Conservation (phyloP, 2,329 filamentous ascomycete genomes). For the Dactylonectria estremocensis region DNA sequence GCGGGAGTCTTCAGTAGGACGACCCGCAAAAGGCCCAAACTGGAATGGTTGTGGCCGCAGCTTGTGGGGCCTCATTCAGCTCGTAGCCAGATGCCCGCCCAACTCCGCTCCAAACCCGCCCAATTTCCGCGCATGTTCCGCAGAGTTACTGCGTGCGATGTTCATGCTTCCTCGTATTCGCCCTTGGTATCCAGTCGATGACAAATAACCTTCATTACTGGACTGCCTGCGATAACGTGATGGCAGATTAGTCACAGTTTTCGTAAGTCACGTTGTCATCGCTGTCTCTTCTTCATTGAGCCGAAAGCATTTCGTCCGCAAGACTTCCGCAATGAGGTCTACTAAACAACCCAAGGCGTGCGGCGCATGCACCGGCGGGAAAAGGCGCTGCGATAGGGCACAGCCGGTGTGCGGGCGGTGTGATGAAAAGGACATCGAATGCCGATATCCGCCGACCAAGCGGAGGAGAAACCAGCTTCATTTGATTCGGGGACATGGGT, state of each 20-base stretch:
- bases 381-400: conserved; percentile 28
- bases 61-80: neutral
- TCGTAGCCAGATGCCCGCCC: neutral
- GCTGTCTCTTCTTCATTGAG: no score
- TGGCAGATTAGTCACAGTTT: neutral
- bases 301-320: neutral
- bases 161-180: neutral
- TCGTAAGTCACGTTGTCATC: neutral
- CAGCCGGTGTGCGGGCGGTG: conserved; percentile 27
- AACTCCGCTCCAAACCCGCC: conserved; percentile 7
- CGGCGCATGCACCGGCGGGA: conserved; percentile 28
- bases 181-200: neutral
- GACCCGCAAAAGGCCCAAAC: neutral
- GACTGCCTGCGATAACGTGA: neutral
- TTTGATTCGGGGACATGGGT: neutral
- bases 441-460: conserved; percentile 20
- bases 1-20: neutral
- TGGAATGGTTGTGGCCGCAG: neutral
- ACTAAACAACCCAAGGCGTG: conserved; percentile 23
- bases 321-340: conserved; percentile 3
- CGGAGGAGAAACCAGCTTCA: neutral
- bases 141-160: neutral
- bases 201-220: neutral
- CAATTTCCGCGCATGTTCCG: conserved; percentile 2
- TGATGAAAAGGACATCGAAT: conserved; percentile 27